Conservation (phyloP, 371 early-diverging fungal species). For the Mortierella sp. region DNA sequence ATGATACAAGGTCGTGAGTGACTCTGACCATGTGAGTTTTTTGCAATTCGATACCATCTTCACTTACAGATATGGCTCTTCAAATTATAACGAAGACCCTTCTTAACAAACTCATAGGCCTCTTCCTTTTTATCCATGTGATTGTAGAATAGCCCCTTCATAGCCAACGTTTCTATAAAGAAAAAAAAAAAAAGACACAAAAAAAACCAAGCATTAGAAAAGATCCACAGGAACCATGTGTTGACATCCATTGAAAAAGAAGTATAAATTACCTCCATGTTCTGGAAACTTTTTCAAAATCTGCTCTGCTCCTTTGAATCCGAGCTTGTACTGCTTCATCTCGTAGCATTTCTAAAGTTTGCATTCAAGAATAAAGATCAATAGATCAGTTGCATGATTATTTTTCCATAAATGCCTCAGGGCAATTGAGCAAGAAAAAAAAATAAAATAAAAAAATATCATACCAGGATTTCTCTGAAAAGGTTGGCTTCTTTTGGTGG, state of each 20-base stretch:
- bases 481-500: slow-evolving; percentile 84
- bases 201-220: no score
- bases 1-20: no score
- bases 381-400: neutral
- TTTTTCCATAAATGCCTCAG: no score
- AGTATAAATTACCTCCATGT: slow-evolving; percentile 91
- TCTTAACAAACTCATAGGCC: slow-evolving; percentile 89
- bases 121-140: slow-evolving; percentile 93
- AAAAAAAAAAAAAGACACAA: neutral
- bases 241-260: neutral
- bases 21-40: no score
- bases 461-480: slow-evolving; percentile 84
- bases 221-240: neutral
- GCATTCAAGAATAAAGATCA: neutral
- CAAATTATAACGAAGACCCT: slow-evolving; percentile 85
- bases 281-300: slow-evolving; percentile 94
- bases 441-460: slow-evolving; percentile 1
- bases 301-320: slow-evolving; percentile 91
- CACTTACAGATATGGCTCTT: slow-evolving; percentile 87
- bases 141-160: slow-evolving; percentile 94
- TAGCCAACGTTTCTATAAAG: slow-evolving; percentile 87
- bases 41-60: neutral
- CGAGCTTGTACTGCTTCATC: slow-evolving; percentile 95
- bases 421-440: slow-evolving; percentile 1
- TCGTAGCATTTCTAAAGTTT: slow-evolving; percentile 91